These are phyloP conservation scores for Meyerozyma smithsonii DNA, from an alignment of 1,139 yeast species.

Conservation along the genomic window DNA sequence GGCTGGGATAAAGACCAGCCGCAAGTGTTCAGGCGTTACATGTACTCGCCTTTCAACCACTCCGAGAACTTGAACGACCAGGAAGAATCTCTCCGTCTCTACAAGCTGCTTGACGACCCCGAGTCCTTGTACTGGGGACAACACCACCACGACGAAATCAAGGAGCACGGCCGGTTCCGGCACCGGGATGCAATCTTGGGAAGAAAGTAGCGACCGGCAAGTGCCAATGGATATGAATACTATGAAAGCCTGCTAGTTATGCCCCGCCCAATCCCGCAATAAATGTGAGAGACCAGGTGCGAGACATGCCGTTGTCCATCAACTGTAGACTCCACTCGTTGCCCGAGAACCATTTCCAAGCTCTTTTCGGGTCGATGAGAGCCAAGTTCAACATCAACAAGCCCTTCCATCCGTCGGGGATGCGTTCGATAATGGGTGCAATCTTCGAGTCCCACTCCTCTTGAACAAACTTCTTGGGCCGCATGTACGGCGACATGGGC, in stretches of 20 bases:
- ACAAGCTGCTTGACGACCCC: not conserved
- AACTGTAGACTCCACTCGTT: slow-evolving; percentile 33
- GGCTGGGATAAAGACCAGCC: not conserved
- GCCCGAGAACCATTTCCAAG: slow-evolving; percentile 39
- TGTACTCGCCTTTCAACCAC: not conserved
- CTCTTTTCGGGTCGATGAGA: slow-evolving; percentile 28
- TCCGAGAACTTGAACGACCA: not conserved
- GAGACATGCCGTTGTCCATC: slow-evolving; percentile 42
- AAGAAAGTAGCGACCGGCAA: too few relatives aligned
- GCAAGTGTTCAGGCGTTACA: not conserved
- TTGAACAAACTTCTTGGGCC: slow-evolving; percentile 30
- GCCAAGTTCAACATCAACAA: slow-evolving; percentile 38
- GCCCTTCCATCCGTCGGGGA: slow-evolving; percentile 46
- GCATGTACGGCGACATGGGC: slow-evolving; percentile 37
- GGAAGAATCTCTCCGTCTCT: not conserved
- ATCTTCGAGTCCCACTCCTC: slow-evolving; percentile 43
- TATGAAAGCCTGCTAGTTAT: not conserved
- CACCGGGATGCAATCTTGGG: not conserved
- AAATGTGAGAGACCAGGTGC: slow-evolving; percentile 43
- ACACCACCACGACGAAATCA: not conserved
- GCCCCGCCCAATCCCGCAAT: slow-evolving; percentile 18
- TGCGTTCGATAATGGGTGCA: slow-evolving; percentile 25
- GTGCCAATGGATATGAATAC: too few relatives aligned
- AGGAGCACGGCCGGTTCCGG: not conserved
- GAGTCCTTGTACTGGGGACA: not conserved